These are phyloP conservation scores for Leucosporidium scottii DNA, from an alignment of 768 basidiomycete species.

Conservation along the genomic window DNA sequence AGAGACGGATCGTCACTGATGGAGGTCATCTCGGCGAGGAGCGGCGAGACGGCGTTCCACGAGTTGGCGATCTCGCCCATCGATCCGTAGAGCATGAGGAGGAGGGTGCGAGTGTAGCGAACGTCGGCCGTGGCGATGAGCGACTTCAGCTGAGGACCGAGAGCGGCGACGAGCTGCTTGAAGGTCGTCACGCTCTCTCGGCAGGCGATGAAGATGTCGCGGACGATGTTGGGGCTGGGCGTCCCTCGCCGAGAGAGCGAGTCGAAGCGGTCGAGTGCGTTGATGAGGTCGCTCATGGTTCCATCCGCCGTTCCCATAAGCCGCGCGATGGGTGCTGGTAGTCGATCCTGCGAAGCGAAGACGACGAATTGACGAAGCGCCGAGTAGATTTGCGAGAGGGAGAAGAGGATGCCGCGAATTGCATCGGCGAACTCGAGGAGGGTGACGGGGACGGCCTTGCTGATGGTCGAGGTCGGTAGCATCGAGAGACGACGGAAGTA, in stretches of 20 bases:
- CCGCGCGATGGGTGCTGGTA: conserved; percentile 70
- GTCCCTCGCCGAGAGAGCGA: conserved; percentile 58
- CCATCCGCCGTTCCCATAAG: conserved; percentile 76
- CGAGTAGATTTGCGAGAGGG: conserved; percentile 82
- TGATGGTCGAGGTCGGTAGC: conserved; percentile 56
- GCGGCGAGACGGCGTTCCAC: conserved; percentile 70
- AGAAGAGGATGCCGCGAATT: conserved; percentile 86
- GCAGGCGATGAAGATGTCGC: conserved; percentile 71
- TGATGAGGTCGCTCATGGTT: conserved; percentile 76
- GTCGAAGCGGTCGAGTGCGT: conserved; percentile 85
- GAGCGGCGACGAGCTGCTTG: conserved; percentile 75
- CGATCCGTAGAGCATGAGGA: conserved; percentile 81
- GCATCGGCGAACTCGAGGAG: conserved; percentile 70
- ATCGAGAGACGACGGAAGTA: conserved; percentile 91
- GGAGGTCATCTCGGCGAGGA: conserved; percentile 64
- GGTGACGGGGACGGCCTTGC: conserved; percentile 61
- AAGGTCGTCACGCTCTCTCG: conserved; percentile 76
- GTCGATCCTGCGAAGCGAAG: conserved; percentile 71
- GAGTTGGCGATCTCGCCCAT: conserved; percentile 77
- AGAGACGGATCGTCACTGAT: conserved; percentile 45
- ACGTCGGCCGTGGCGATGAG: conserved; percentile 66
- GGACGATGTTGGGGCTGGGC: conserved; percentile 66
- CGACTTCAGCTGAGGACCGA: conserved; percentile 72
- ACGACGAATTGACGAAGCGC: conserved; percentile 79
- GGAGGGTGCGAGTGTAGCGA: conserved; percentile 77